phyloP scores from a whole-genome alignment of 1,284 basidiomycete genomes.

The Ganoderma boninense region DNA sequence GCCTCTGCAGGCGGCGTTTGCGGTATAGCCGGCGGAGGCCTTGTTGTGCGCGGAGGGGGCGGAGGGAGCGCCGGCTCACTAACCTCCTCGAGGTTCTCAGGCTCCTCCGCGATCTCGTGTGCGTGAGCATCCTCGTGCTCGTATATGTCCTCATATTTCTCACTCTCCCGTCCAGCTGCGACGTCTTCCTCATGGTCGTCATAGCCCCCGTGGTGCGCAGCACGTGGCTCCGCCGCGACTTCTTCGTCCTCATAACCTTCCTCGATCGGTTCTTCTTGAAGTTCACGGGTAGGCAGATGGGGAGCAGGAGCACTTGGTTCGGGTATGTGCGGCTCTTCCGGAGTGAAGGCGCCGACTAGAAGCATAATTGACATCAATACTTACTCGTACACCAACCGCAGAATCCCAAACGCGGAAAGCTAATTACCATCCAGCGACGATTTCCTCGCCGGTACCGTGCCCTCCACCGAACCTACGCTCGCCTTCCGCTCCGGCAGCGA shows the following conservation, averaged over 20 bases:
- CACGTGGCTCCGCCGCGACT: conserved; percentile 26
- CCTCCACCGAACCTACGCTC: conserved; percentile 36
- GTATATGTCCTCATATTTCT: conserved; percentile 11
- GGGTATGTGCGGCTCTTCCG: conserved; percentile 10
- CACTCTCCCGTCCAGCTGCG: conserved; percentile 19
- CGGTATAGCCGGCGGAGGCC: conserved; percentile 18
- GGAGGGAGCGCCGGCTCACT: conserved; percentile 11
- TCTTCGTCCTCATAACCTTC: conserved; percentile 28
- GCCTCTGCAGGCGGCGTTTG: conserved; percentile 11
- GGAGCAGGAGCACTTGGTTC: conserved; percentile 14
- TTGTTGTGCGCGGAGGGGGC: conserved; percentile 16
- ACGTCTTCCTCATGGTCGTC: conserved; percentile 8
- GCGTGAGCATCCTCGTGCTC: conserved; percentile 15
- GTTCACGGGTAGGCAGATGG: conserved; percentile 3
- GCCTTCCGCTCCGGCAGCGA: conserved; percentile 38
- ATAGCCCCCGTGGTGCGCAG: conserved; percentile 21
- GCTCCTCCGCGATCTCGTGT: conserved; percentile 17
- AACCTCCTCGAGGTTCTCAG: conserved; percentile 22
- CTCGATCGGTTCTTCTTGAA: conserved; percentile 13
- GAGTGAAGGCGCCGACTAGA: conserved; percentile 23
- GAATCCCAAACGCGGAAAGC: conserved; percentile 37
- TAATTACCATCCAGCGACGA: conserved; percentile 59
- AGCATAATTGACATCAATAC: conserved; percentile 36
- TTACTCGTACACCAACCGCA: conserved; percentile 40
- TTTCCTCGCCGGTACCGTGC: conserved; percentile 21